Evolutionary conservation across 345 rosid genomes (phyloP).

Genomic region (Hevea brasiliensis): DNA sequence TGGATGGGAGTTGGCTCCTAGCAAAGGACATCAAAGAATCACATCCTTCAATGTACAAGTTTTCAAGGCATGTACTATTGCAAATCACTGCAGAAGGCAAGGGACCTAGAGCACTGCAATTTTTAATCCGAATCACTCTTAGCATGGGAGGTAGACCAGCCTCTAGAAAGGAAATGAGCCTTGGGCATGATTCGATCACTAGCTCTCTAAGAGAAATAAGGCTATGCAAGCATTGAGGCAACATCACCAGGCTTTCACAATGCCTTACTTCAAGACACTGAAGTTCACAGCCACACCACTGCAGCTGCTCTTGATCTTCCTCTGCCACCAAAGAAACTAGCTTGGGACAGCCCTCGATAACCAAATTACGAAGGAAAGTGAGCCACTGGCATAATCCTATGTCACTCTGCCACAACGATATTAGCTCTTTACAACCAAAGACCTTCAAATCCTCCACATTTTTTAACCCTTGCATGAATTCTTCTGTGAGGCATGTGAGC

Average conservation of each 20-base stretch:
- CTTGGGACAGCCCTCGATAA: neutral
- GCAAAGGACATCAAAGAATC: slow-evolving; percentile 2
- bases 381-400: neutral
- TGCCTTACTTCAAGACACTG: neutral
- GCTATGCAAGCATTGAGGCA: neutral
- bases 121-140: slow-evolving; percentile 4
- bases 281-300: neutral
- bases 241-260: neutral
- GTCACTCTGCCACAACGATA: neutral
- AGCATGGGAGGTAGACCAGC: neutral
- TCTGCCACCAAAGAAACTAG: neutral
- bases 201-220: neutral
- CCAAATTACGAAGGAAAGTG: neutral
- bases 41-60: neutral
- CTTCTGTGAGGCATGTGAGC: neutral
- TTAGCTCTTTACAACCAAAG: neutral
- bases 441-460: neutral
- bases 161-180: neutral
- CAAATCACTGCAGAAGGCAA: neutral
- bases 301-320: neutral
- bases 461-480: neutral
- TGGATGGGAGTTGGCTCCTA: neutral
- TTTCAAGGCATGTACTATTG: neutral
- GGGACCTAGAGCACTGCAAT: slow-evolving; percentile 1
- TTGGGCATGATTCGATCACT: neutral